Base-by-base conservation (phyloP, 2,329 filamentous ascomycete species). In the Diaporthe longicolla region DNA sequence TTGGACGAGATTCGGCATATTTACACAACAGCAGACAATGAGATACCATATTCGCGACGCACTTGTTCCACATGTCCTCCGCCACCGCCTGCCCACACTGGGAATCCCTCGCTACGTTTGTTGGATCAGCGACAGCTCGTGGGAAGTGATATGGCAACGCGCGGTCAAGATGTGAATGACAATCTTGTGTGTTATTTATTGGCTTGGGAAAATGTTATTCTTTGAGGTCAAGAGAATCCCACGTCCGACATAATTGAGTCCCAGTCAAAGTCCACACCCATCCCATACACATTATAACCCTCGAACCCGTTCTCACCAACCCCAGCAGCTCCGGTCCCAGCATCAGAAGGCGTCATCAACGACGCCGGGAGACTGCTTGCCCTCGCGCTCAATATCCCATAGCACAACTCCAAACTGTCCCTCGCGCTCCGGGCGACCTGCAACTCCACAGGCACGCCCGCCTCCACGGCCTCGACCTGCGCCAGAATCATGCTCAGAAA, bases 401-500 rank as follows among this genome's bases (percentile, higher is more conserved):
- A 76, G 24, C 82, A 84, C 5, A 81, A 69, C 26, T 78, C 74
- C 17, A 86, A 76, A 55, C 81, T 83, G 11, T 82, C 79, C 65
- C 77, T 80, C n/a, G 80, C 83, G n/a, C 76, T 78, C 43, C 79
- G 74, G 3, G 80, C 80, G 61, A 85, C 78, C 8, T 70, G 73
- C 13, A 77, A 43, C 48, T 84, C 81, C 35, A 73, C 75, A 10
- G 78, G 26, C 17, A 26, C 45, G 7, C 77, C 80, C 8, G 63
- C 74, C 48, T 83, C 82, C 3, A 79, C 77, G 3, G 83, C 83
- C 66, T 85, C 82, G 1, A 83, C 79, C 70, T 87, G 83, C 0
- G 82, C 84, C 11, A 85, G 65, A 2, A 84, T 79, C 78, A 85
- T 83, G 10, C 75, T 78, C 3, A 84, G 71, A 61, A 86, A 85